These are phyloP conservation scores for Phytopythium vexans DNA, from an alignment of 352 stramenopile genomes.

Conservation along the genomic window DNA sequence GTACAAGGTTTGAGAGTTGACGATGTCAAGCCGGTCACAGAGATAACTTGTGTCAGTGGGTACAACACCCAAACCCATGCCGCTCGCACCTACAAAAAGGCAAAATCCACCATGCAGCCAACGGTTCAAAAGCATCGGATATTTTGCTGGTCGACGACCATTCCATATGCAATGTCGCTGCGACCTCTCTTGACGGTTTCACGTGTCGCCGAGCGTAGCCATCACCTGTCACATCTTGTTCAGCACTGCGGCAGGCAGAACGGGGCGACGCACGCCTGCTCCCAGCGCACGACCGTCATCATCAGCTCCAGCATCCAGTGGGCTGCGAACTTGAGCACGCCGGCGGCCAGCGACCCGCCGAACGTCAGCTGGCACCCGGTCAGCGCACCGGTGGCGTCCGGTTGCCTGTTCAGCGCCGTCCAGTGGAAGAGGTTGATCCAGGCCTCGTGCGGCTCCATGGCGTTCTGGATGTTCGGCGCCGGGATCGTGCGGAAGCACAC, in stretches of 20 bases:
- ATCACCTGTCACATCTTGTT: too few relatives aligned
- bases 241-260: slow-evolving; percentile 37
- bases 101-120: too few relatives aligned
- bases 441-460: slow-evolving; percentile 40
- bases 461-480: slow-evolving; percentile 38
- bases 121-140: too few relatives aligned
- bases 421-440: slow-evolving; percentile 76
- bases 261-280: slow-evolving; percentile 51
- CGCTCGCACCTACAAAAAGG: too few relatives aligned
- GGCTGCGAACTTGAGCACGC: slow-evolving; percentile 55
- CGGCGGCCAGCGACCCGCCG: slow-evolving; percentile 49
- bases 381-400: slow-evolving; percentile 14
- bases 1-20: too few relatives aligned
- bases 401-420: slow-evolving; percentile 31
- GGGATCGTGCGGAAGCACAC: slow-evolving; percentile 69
- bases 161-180: too few relatives aligned
- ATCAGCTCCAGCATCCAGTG: slow-evolving; percentile 81
- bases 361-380: slow-evolving; percentile 39
- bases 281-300: slow-evolving; percentile 67
- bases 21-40: too few relatives aligned
- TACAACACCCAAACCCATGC: too few relatives aligned
- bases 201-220: too few relatives aligned
- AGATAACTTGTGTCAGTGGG: too few relatives aligned
- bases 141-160: too few relatives aligned
- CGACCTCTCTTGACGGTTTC: too few relatives aligned